Conservation (phyloP, 805 yeast species). For the Clavispora santaluciae region DNA sequence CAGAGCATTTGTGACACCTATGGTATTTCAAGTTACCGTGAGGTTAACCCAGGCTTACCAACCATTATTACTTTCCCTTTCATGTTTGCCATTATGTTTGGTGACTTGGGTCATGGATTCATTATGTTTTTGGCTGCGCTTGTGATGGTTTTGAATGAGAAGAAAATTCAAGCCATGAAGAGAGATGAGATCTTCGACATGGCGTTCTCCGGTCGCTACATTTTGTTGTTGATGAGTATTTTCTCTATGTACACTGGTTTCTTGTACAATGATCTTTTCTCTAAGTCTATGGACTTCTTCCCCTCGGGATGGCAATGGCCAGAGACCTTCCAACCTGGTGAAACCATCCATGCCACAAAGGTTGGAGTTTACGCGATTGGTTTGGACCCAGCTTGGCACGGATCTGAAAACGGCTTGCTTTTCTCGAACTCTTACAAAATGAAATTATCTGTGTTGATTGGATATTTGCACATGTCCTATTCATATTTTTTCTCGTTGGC, state of each 20-base stretch:
- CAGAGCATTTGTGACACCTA: slow-evolving; percentile 74
- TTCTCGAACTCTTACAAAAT: slow-evolving; percentile 73
- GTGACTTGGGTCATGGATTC: slow-evolving; percentile 77
- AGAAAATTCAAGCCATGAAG: slow-evolving; percentile 51
- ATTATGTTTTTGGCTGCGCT: slow-evolving; percentile 54
- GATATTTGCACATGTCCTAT: slow-evolving; percentile 70
- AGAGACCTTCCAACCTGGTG: slow-evolving; percentile 61
- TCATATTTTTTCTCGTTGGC: slow-evolving; percentile 65
- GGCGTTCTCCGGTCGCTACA: slow-evolving; percentile 71
- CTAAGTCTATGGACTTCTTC: slow-evolving; percentile 64
- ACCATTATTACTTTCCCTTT: slow-evolving; percentile 74
- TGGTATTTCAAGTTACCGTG: slow-evolving; percentile 71
- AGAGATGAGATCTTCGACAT: slow-evolving; percentile 74
- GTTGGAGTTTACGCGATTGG: slow-evolving; percentile 64
- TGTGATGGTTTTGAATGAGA: slow-evolving; percentile 51
- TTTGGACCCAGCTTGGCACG: slow-evolving; percentile 76
- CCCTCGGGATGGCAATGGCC: slow-evolving; percentile 81
- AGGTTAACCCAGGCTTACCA: slow-evolving; percentile 71
- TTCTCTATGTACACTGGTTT: slow-evolving; percentile 74
- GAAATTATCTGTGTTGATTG: slow-evolving; percentile 74
- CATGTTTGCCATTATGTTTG: slow-evolving; percentile 82
- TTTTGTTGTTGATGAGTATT: slow-evolving; percentile 62
- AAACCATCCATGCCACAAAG: slow-evolving; percentile 59
- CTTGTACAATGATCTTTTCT: slow-evolving; percentile 67
- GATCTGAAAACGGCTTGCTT: slow-evolving; percentile 65